Conservation (phyloP, 139 green algal species). For the Nannochloris sp. region DNA sequence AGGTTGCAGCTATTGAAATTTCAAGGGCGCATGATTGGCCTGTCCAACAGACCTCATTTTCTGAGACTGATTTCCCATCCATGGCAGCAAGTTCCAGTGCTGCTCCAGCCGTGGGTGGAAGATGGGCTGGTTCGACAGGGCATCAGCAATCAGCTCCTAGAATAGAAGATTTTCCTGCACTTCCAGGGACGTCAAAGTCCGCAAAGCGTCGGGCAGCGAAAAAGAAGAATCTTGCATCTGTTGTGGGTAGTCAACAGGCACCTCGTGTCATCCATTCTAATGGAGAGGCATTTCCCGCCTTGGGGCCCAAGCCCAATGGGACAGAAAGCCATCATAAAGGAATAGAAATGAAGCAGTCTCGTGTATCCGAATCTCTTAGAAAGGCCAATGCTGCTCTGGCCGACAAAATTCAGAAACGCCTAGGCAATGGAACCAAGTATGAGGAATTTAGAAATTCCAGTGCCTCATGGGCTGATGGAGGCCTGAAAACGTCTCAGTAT, state of each 20-base stretch:
- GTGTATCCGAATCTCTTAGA: conserved; percentile 48
- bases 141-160: not conserved
- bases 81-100: not conserved
- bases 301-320: conserved; percentile 2
- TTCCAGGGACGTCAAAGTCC: conserved; percentile 34
- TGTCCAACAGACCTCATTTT: not conserved
- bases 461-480: conserved; percentile 35
- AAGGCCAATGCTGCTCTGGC: conserved; percentile 56
- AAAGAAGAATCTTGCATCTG: conserved; percentile 28
- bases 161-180: conserved; percentile 56
- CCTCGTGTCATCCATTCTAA: not conserved
- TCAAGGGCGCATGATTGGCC: not conserved
- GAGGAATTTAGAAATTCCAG: conserved; percentile 32
- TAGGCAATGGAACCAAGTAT: conserved; percentile 39
- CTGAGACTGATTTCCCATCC: conserved; percentile 12
- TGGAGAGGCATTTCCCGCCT: conserved; percentile 41
- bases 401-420: conserved; percentile 39
- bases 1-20: conserved; percentile 7
- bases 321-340: not conserved
- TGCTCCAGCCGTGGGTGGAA: conserved; percentile 5
- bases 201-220: conserved; percentile 34
- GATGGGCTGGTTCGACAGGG: not conserved
- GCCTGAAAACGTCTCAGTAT: conserved; percentile 25
- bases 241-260: conserved; percentile 10
- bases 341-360: no score